phyloP scores from a whole-genome alignment of 495 filamentous ascomycete species.

The Annulohypoxylon bovei region DNA sequence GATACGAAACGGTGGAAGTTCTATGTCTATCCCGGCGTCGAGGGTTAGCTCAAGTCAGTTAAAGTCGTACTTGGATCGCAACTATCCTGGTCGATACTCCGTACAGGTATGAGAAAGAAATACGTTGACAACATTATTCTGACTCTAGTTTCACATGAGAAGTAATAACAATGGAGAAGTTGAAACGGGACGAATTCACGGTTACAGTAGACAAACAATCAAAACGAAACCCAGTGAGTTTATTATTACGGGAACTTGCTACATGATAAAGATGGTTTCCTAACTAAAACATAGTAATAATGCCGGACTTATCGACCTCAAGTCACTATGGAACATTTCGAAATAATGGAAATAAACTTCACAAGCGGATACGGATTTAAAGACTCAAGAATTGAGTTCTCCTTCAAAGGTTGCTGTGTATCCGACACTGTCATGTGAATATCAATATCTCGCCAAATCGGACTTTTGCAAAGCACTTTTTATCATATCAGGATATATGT shows the following conservation, averaged over 20 bases:
- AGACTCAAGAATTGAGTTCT: too few species aligned
- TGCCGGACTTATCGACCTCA: background rate
- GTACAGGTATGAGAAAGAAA: slow-evolving; percentile 5
- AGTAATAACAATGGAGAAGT: slow-evolving; percentile 7
- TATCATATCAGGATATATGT: too few species aligned
- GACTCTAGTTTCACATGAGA: background rate
- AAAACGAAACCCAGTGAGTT: background rate
- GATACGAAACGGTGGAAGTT: background rate
- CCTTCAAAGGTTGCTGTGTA: too few species aligned
- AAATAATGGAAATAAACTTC: background rate
- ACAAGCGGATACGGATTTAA: background rate
- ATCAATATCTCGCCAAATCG: too few species aligned
- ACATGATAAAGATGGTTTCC: background rate
- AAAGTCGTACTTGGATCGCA: slow-evolving; percentile 5
- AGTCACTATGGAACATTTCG: background rate
- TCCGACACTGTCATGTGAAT: too few species aligned
- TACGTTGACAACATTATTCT: background rate
- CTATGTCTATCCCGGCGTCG: slow-evolving; percentile 3
- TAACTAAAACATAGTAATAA: background rate
- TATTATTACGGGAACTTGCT: background rate
- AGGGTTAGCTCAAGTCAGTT: background rate
- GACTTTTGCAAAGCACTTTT: too few species aligned
- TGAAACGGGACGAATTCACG: slow-evolving; percentile 11
- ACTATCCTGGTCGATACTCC: slow-evolving; percentile 11
- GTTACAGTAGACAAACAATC: background rate